phyloP scores from a whole-genome alignment of 2,329 filamentous ascomycete genomes.

The Epichloe brachyelytri region DNA sequence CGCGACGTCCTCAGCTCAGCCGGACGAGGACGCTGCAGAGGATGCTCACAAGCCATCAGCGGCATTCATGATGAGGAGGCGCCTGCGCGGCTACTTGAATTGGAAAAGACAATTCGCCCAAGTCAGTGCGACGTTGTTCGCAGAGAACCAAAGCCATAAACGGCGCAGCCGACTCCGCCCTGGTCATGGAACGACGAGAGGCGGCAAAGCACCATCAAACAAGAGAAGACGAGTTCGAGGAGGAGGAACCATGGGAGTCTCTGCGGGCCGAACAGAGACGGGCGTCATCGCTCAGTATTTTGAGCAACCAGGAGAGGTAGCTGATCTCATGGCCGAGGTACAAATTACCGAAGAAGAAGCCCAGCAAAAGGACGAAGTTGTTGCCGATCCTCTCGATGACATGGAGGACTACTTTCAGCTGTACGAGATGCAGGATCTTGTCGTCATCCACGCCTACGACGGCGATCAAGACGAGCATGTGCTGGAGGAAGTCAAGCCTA shows the following conservation, averaged over 20 bases:
- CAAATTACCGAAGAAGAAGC: slow-evolving; percentile 68
- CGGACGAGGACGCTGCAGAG: slow-evolving; percentile 30
- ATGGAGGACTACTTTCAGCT: slow-evolving; percentile 89
- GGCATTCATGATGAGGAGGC: slow-evolving; percentile 79
- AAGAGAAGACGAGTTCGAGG: slow-evolving; percentile 79
- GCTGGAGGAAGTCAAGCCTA: slow-evolving; percentile 85
- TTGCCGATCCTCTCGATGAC: slow-evolving; percentile 66
- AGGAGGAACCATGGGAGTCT: slow-evolving; percentile 48
- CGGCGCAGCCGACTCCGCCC: slow-evolving; percentile 47
- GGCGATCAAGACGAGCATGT: slow-evolving; percentile 93
- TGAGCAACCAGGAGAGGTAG: slow-evolving; percentile 72
- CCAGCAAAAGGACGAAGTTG: slow-evolving; percentile 61
- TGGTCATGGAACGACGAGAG: slow-evolving; percentile 33
- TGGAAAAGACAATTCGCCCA: slow-evolving; percentile 88
- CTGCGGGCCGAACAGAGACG: slow-evolving; percentile 52
- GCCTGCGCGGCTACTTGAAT: slow-evolving; percentile 69
- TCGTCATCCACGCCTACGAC: slow-evolving; percentile 86
- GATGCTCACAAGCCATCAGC: slow-evolving; percentile 56
- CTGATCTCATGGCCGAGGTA: slow-evolving; percentile 69
- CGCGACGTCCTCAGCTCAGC: slow-evolving; percentile 19
- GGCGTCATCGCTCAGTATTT: slow-evolving; percentile 66
- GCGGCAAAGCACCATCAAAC: slow-evolving; percentile 57
- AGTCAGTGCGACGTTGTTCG: slow-evolving; percentile 66
- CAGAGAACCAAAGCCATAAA: slow-evolving; percentile 68
- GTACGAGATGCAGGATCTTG: slow-evolving; percentile 79